phyloP scores from a whole-genome alignment of 495 filamentous ascomycete genomes.

The Talaromyces wortmannii region DNA sequence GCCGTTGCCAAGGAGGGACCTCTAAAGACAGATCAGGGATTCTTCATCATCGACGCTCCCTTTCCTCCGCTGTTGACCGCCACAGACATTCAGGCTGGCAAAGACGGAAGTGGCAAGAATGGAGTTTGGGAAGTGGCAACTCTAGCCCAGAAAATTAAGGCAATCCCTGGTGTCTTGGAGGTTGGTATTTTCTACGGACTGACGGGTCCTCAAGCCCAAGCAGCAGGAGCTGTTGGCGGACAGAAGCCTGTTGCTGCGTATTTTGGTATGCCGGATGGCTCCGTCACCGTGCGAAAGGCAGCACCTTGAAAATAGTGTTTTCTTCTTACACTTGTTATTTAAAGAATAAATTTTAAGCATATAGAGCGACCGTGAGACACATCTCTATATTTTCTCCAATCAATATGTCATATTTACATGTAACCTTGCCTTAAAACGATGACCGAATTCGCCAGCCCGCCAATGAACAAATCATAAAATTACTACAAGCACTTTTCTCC shows the following conservation, averaged over 20 bases:
- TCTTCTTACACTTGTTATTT: not conserved
- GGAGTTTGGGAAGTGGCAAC: slow-evolving; percentile 73
- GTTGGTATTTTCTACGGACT: slow-evolving; percentile 82
- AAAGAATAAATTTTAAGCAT: not conserved
- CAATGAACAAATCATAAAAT: not conserved
- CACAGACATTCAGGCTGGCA: slow-evolving; percentile 44
- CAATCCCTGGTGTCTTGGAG: slow-evolving; percentile 81
- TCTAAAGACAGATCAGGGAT: slow-evolving; percentile 85
- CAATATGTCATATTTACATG: not conserved
- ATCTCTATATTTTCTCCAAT: not conserved
- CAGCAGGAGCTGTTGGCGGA: slow-evolving; percentile 55
- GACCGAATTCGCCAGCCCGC: not conserved
- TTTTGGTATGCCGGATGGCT: slow-evolving; percentile 84
- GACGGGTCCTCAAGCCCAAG: slow-evolving; percentile 62
- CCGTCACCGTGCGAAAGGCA: slow-evolving; percentile 47
- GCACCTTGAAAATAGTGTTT: not conserved
- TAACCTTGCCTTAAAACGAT: not conserved
- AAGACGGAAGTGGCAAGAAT: slow-evolving; percentile 41
- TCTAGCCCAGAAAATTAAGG: slow-evolving; percentile 65
- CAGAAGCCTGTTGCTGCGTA: slow-evolving; percentile 92
- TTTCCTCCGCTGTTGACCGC: slow-evolving; percentile 65
- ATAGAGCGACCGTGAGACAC: not conserved
- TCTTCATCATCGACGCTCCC: slow-evolving; percentile 89
- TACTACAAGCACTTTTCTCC: not conserved
- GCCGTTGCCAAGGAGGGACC: slow-evolving; percentile 67